phyloP scores from a whole-genome alignment of 805 yeast species.

The Deakozyma indianensis region DNA sequence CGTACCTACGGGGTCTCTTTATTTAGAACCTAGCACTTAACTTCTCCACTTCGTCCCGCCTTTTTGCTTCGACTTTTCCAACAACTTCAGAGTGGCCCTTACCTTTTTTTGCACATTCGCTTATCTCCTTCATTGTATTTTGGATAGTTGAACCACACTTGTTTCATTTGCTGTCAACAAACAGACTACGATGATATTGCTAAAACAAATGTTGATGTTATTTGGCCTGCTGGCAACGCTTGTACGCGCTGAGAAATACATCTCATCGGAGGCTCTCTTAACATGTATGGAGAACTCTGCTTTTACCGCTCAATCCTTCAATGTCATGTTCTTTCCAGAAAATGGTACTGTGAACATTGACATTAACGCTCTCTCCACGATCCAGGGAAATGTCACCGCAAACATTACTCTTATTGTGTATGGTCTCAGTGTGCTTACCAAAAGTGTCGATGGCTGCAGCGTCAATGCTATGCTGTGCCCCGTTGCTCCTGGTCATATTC shows the following conservation, averaged over 20 bases:
- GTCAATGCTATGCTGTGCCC: slow-evolving; percentile 61
- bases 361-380: slow-evolving; percentile 64
- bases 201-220: not conserved
- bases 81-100: too few relatives aligned
- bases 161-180: too few relatives aligned
- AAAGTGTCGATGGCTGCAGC: slow-evolving; percentile 49
- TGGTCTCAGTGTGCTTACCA: slow-evolving; percentile 52
- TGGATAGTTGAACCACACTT: too few relatives aligned
- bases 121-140: too few relatives aligned
- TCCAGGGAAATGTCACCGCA: slow-evolving; percentile 59
- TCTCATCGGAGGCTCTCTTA: slow-evolving; percentile 50
- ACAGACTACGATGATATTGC: not conserved
- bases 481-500: slow-evolving; percentile 73
- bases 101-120: too few relatives aligned
- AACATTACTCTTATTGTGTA: slow-evolving; percentile 57
- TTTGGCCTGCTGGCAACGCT: slow-evolving; percentile 4
- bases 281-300: slow-evolving; percentile 89
- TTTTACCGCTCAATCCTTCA: slow-evolving; percentile 71
- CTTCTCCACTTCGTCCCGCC: too few relatives aligned
- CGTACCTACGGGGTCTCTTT: too few relatives aligned
- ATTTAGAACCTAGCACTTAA: too few relatives aligned
- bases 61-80: too few relatives aligned
- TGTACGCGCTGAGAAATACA: slow-evolving; percentile 17
- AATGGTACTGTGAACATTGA: slow-evolving; percentile 51
- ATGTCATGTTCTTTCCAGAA: slow-evolving; percentile 56